phyloP scores from a whole-genome alignment of 495 filamentous ascomycete genomes.

The Neurospora pannonica region DNA sequence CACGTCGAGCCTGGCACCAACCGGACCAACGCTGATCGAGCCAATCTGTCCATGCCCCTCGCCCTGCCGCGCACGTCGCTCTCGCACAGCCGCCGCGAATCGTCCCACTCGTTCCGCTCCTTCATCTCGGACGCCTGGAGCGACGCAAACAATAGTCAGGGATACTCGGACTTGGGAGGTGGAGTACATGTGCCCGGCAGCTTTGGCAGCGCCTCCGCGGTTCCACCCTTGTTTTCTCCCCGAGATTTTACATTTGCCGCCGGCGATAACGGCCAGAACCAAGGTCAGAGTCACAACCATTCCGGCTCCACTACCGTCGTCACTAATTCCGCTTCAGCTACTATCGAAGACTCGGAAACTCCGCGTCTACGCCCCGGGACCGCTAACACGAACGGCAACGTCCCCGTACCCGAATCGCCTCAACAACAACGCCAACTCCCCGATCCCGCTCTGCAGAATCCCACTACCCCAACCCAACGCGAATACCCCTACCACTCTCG shows the following conservation, averaged over 20 bases:
- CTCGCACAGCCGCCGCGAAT: slow-evolving; percentile 20
- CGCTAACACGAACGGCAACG: slow-evolving; percentile 13
- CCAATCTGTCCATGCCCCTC: slow-evolving; percentile 52
- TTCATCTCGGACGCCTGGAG: slow-evolving; percentile 17
- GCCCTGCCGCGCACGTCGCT: slow-evolving; percentile 21
- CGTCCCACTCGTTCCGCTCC: slow-evolving; percentile 11
- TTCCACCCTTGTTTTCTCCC: slow-evolving; percentile 7
- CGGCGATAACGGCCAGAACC: background rate
- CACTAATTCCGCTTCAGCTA: slow-evolving; percentile 8
- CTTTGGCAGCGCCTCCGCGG: background rate
- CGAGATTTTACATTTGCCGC: slow-evolving; percentile 17
- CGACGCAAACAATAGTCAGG: slow-evolving; percentile 17
- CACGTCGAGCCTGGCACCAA: slow-evolving; percentile 45
- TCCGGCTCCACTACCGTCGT: background rate
- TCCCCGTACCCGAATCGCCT: background rate
- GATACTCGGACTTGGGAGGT: slow-evolving; percentile 1
- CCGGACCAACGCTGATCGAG: slow-evolving; percentile 39
- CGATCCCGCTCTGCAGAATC: slow-evolving; percentile 35
- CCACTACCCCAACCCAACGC: background rate
- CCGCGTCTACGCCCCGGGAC: slow-evolving; percentile 27
- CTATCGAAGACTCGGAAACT: slow-evolving; percentile 34
- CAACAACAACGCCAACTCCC: slow-evolving; percentile 24
- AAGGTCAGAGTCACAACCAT: background rate
- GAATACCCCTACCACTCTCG: slow-evolving; percentile 3
- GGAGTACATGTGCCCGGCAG: background rate